Conservation (phyloP, 2,329 filamentous ascomycete genomes). For the Colletotrichum sp. region DNA sequence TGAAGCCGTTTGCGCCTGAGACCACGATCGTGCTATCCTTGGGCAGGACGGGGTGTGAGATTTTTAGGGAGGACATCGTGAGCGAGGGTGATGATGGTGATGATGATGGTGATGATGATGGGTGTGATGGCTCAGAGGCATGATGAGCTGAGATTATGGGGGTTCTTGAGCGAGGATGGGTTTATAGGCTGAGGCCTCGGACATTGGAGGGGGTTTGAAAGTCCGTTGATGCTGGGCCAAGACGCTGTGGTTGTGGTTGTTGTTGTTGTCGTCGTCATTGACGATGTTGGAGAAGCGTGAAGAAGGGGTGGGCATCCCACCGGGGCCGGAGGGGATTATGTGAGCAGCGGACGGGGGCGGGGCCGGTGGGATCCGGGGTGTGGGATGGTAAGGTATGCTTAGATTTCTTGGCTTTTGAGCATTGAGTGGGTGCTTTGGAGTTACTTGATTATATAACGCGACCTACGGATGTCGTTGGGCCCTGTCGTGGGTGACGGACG, state of each 20-base stretch:
- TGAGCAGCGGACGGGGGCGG: not conserved
- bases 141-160: not conserved
- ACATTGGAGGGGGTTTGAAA: not conserved
- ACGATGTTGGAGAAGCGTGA: not conserved
- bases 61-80: not conserved
- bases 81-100: not conserved
- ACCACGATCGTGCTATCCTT: slow-evolving; percentile 32
- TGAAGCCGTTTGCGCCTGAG: slow-evolving; percentile 48
- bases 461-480: not conserved
- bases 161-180: not conserved
- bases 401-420: not conserved
- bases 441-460: not conserved
- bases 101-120: not conserved
- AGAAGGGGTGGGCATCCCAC: not conserved
- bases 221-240: not conserved
- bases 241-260: not conserved
- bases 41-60: not conserved
- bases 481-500: not conserved
- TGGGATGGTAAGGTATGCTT: not conserved
- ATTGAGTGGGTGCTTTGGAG: not conserved
- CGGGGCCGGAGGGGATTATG: not conserved
- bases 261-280: not conserved
- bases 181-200: not conserved
- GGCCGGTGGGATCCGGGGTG: not conserved
- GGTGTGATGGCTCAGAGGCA: not conserved